Evolutionary conservation across 1,284 basidiomycete species (phyloP), one percentile per base, ranked within the genome.

Genomic region (Microbotryomycetes sp.): DNA sequence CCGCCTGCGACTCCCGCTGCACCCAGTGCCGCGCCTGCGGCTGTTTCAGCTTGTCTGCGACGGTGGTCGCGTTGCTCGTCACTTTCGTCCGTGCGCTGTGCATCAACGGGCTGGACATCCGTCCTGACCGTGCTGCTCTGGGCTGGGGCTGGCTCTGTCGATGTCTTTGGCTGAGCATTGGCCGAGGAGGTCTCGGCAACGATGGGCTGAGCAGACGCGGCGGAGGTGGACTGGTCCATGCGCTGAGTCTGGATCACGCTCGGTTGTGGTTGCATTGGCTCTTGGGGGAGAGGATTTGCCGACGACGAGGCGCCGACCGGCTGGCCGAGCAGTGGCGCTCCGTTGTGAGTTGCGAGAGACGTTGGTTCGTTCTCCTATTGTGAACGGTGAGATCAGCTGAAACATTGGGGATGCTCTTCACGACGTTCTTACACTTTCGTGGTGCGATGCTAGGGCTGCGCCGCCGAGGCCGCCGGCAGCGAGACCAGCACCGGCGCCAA

Each of bases 21-120:
- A 2, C 64, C 64, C 0, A 56, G 41, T 9, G 61, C 64, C 2
- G 56, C 61, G n/a, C 50, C 56, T 4, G 57, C 57, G 26, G 47
- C 53, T 11, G 24, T 26, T 26, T 51, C 59, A 28, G 54, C 35
- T 41, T 18, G 11, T 18, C 35, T 9, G 35, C 18, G 9, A 18
- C 6, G 15, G 13, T 5, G 11, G 15, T 52, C 18, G 35, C 35
- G 35, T 18, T 41, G 35, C 35, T 41, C 35, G 35, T 9, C 35
- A 41, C 35, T 18, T 18, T 41, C 18, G 35, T 41, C 35, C n/a
- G n/a, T 41, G 35, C 35, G 18, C 11, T 41, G 35, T 41, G 35
- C 9, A 41, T 9, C 35, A 11, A 18, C 35, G 35, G 18, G 35
- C n/a, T n/a, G n/a, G n/a, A n/a, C n/a, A n/a, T 21, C 46, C 46